Conservation (phyloP, 2,329 filamentous ascomycete species). For the Botrytis sinoallii region DNA sequence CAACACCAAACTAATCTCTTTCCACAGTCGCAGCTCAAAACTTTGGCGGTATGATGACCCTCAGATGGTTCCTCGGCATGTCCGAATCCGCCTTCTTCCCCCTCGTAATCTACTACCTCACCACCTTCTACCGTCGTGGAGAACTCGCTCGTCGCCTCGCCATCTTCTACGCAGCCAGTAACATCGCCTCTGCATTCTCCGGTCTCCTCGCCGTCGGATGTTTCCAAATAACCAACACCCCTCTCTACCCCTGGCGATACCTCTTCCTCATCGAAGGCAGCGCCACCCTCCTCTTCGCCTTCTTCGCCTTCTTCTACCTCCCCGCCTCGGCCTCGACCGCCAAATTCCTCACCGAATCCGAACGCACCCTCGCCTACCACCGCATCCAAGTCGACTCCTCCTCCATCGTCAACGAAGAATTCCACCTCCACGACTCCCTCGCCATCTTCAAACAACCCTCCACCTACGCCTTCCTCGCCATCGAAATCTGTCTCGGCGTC, state of each 20-base stretch:
- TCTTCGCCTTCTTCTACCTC: slow-evolving; percentile 40
- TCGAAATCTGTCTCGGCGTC: slow-evolving; percentile 59
- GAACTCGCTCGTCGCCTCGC: slow-evolving; percentile 69
- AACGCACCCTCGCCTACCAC: slow-evolving; percentile 38
- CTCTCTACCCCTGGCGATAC: slow-evolving; percentile 50
- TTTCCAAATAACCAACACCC: slow-evolving; percentile 53
- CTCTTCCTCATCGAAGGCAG: slow-evolving; percentile 48
- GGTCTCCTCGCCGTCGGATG: slow-evolving; percentile 36
- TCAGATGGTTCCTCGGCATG: slow-evolving; percentile 64
- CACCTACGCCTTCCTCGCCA: slow-evolving; percentile 45
- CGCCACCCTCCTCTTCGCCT: slow-evolving; percentile 29
- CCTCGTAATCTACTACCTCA: slow-evolving; percentile 56
- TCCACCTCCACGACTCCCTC: slow-evolving; percentile 50
- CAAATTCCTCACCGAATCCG: slow-evolving; percentile 35
- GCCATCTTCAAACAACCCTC: slow-evolving; percentile 50
- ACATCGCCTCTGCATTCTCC: slow-evolving; percentile 48
- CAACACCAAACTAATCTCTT: background rate
- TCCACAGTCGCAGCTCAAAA: slow-evolving; percentile 48
- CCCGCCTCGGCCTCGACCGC: slow-evolving; percentile 36
- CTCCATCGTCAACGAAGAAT: slow-evolving; percentile 53
- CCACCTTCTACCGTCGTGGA: slow-evolving; percentile 66
- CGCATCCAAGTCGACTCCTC: slow-evolving; percentile 57
- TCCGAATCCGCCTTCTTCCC: slow-evolving; percentile 68
- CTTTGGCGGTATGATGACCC: slow-evolving; percentile 63
- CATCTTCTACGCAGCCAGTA: slow-evolving; percentile 56